Base-by-base conservation (phyloP, 768 basidiomycete genomes). In the Hirschioporus abietinus region DNA sequence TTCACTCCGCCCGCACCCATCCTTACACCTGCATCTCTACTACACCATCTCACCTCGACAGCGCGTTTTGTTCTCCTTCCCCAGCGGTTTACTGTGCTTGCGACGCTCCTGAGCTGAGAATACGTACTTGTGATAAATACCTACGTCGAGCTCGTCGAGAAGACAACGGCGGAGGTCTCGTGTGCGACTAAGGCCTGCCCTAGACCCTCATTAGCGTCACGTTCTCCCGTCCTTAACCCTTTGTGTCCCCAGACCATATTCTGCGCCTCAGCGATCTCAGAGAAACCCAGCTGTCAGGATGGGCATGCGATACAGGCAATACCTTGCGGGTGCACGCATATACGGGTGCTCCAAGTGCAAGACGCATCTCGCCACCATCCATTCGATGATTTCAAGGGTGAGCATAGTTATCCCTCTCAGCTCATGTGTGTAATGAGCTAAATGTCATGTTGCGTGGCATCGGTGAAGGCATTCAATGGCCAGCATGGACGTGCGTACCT, bases 401-500 rank as follows among this genome's bases (percentile, higher is more conserved):
- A 71, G 88, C 58, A 59, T 35, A 25, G 27, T 65, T 20, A 30
- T 42, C 17, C 9, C 17, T 25, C 17, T 62, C 27, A 26, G 34
- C 30, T 52, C 42, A 3, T 10, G 3, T 20, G 42, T 52, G 6
- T 15, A 15, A 52, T 52, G 12, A 20, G 42, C 42, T 15, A 15
- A 20, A 12, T 52, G 42, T 5, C 42, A 52, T 20, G 20, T 52
- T 52, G 42, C 42, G 42, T 52, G 42, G 42, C 42, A 52, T 52
- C 63, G 63, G 68, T 65, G 58, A 76, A 99, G 96, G 92, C 93
- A 59, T 99, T 99, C 83, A 95, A 93, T 69, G 96, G 96, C 27
- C 95, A 97, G 78, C 95, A 97, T 77, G 96, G 96, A 20, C 84
- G 93, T 66, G 96, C 96, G 20, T 95, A 96, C 76, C 87, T 99